Percentiles rank a stretch among this genome's conserved stretches.
phyloP scores from a whole-genome alignment of 192 early-diverging fungal species.

The Backusella parvicylindrica region DNA sequence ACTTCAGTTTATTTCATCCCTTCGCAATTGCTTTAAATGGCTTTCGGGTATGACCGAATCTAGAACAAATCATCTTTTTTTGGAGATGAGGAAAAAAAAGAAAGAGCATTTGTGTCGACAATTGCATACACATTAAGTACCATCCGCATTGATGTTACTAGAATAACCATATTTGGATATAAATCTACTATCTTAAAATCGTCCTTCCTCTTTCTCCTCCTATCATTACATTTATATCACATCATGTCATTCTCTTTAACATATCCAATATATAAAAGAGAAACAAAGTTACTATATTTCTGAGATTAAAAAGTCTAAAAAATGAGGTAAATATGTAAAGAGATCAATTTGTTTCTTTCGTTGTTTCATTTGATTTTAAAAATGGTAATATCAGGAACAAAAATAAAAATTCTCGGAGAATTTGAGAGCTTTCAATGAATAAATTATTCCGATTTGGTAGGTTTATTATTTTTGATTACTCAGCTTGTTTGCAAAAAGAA shows the following conservation, averaged over 20 bases:
- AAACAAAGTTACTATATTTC: neutral
- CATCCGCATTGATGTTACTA: neutral
- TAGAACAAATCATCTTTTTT: neutral
- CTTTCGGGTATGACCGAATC: neutral
- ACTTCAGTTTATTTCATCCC: neutral
- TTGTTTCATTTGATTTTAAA: slow-evolving; percentile 1
- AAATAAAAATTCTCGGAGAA: neutral
- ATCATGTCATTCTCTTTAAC: neutral
- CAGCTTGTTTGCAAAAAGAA: neutral
- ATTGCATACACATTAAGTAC: neutral
- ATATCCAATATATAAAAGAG: neutral
- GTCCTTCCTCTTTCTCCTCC: neutral
- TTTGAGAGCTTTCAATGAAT: neutral
- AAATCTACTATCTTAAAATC: neutral
- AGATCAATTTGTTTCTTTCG: neutral
- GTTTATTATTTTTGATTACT: neutral
- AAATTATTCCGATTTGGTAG: neutral
- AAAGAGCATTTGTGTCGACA: neutral
- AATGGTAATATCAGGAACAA: slow-evolving; percentile 3
- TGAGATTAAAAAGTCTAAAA: neutral
- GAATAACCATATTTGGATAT: neutral
- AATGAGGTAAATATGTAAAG: neutral
- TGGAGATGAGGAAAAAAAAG: neutral
- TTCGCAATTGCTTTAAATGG: neutral
- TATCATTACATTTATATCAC: neutral